phyloP scores from a whole-genome alignment of 441 rosid species.

The Capsella rubella region DNA sequence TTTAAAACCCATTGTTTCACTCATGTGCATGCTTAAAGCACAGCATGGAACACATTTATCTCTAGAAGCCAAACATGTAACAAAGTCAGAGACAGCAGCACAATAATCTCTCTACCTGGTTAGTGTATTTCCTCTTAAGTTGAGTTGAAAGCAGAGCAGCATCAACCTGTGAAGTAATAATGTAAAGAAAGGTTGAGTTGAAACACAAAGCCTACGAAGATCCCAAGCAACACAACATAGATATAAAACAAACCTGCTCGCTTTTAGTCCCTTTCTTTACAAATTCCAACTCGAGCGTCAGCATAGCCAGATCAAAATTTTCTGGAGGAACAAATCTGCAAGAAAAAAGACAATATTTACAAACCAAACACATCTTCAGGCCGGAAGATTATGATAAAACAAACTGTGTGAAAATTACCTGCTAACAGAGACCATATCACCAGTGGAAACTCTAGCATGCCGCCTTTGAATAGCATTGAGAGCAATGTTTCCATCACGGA shows the following conservation, averaged over 20 bases:
- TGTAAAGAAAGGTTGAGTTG: constrained; percentile 12
- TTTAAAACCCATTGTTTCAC: constrained; percentile 8
- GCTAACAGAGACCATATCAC: constrained; percentile 69
- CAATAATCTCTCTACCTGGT: constrained; percentile 62
- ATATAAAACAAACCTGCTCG: constrained; percentile 64
- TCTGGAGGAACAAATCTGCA: constrained; percentile 83
- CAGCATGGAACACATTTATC: not conserved
- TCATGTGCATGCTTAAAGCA: constrained; percentile 23
- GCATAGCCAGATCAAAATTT: constrained; percentile 72
- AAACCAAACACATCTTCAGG: not conserved
- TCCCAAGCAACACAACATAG: constrained; percentile 16
- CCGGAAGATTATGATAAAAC: constrained; percentile 2
- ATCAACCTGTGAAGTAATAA: constrained; percentile 73
- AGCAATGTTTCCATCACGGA: constrained; percentile 66
- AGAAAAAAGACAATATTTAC: not conserved
- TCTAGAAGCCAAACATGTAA: constrained; percentile 8
- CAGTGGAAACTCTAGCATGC: constrained; percentile 79
- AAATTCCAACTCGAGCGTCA: constrained; percentile 84
- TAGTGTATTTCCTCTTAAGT: constrained; percentile 74
- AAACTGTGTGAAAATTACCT: constrained; percentile 51
- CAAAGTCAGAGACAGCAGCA: not conserved
- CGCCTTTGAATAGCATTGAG: constrained; percentile 91
- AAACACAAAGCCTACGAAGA: constrained; percentile 10
- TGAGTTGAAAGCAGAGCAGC: constrained; percentile 80
- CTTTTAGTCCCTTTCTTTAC: constrained; percentile 88